Conservation (phyloP, 495 filamentous ascomycete species). For the Penicillium subrubescens region DNA sequence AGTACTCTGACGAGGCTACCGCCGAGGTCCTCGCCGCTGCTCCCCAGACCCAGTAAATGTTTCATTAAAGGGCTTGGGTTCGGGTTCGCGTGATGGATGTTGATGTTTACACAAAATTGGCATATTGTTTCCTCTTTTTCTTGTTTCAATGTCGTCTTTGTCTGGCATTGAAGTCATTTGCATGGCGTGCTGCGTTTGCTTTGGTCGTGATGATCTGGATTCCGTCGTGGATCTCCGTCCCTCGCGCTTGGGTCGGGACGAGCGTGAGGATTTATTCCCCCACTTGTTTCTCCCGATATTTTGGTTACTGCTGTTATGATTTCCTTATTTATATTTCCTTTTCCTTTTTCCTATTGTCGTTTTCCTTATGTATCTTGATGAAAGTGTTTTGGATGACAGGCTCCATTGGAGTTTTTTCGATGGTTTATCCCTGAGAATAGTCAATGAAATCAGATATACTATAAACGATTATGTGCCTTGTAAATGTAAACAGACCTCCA, state of each 20-base stretch:
- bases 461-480: neutral
- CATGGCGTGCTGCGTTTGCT: constrained; percentile 37
- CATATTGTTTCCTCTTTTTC: constrained; percentile 26
- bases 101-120: constrained; percentile 29
- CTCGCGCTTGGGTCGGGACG: constrained; percentile 31
- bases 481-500: neutral
- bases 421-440: constrained; percentile 20
- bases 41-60: constrained; percentile 29
- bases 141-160: constrained; percentile 7
- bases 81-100: neutral
- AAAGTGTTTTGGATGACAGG: constrained; percentile 26
- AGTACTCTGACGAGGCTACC: constrained; percentile 87
- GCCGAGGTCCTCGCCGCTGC: constrained; percentile 61
- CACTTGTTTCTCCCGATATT: constrained; percentile 20
- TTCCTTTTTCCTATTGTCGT: constrained; percentile 9
- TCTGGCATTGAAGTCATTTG: constrained; percentile 25
- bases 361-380: constrained; percentile 15
- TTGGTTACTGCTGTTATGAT: constrained; percentile 15
- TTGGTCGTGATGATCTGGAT: constrained; percentile 21
- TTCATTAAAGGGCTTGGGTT: constrained; percentile 2
- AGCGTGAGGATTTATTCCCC: constrained; percentile 25
- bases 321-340: constrained; percentile 17
- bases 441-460: constrained; percentile 25
- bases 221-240: constrained; percentile 23
- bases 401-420: constrained; percentile 21